Conservation (phyloP, 2,329 filamentous ascomycete species). For the Aspergillus novoparasiticus region DNA sequence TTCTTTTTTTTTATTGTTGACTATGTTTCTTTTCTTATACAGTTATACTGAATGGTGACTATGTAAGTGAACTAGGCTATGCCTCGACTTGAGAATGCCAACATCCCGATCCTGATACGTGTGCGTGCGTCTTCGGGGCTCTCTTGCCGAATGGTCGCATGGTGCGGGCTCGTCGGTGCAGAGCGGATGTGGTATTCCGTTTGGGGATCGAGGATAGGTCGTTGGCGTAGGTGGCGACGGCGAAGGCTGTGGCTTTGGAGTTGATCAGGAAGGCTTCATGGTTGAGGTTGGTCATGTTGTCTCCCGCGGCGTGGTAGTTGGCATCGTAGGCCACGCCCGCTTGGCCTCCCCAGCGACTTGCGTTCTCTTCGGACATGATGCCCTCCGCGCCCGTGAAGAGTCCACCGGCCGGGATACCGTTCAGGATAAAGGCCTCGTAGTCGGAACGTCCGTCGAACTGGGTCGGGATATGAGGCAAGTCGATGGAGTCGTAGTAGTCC, state of each 20-base stretch:
- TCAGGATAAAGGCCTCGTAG: conserved; percentile 74
- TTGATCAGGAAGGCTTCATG: conserved; percentile 32
- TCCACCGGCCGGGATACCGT: conserved; percentile 73
- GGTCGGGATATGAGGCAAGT: conserved; percentile 68
- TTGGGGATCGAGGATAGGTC: conserved; percentile 25
- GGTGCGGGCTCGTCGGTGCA: conserved; percentile 3
- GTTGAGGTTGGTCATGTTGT: conserved; percentile 58
- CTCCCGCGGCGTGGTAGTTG: conserved; percentile 59
- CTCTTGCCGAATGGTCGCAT: conserved; percentile 1
- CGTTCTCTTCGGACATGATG: conserved; percentile 70
- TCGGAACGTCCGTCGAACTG: conserved; percentile 79
- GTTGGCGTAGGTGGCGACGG: conserved; percentile 32
- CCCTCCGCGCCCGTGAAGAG: conserved; percentile 78
- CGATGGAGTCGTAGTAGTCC: conserved; percentile 65
- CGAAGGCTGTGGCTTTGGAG: conserved; percentile 28
- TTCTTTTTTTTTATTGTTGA: background rate
- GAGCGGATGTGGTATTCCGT: conserved; percentile 6
- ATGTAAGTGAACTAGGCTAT: background rate
- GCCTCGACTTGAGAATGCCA: conserved; percentile 23
- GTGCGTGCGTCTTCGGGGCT: conserved; percentile 15
- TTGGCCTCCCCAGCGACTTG: conserved; percentile 68
- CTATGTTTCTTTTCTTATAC: background rate
- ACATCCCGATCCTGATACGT: conserved; percentile 25
- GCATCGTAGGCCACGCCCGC: conserved; percentile 60
- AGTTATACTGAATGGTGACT: background rate